phyloP scores from a whole-genome alignment of 768 basidiomycete genomes.

The Auriculariales sp. region DNA sequence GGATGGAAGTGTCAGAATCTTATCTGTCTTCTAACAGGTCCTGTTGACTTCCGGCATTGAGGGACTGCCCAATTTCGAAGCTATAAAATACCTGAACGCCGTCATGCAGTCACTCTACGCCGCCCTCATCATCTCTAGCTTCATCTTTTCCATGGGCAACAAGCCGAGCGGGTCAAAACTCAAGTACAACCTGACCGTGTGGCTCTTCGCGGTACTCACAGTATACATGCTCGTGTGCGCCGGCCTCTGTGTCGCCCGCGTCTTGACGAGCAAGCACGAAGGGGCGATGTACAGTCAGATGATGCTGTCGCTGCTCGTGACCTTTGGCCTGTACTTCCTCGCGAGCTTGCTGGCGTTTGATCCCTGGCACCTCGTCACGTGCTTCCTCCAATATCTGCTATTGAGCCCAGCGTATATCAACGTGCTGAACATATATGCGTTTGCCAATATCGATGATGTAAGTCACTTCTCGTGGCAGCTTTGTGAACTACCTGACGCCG shows the following conservation, averaged over 20 bases:
- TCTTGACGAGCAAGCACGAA: conserved; percentile 49
- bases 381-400: conserved; percentile 76
- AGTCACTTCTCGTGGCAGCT: conserved; percentile 12
- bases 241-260: conserved; percentile 63
- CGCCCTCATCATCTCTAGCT: conserved; percentile 74
- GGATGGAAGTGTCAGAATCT: not conserved
- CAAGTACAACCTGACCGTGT: conserved; percentile 76
- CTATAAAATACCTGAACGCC: conserved; percentile 62
- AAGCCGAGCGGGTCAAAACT: conserved; percentile 66
- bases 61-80: conserved; percentile 41
- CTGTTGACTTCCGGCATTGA: conserved; percentile 84
- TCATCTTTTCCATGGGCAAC: conserved; percentile 94
- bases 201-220: conserved; percentile 64
- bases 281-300: conserved; percentile 57
- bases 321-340: conserved; percentile 73
- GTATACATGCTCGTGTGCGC: conserved; percentile 75
- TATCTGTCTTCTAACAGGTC: conserved; percentile 28
- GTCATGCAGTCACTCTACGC: conserved; percentile 70
- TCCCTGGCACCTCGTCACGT: conserved; percentile 93
- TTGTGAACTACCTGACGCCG: not conserved
- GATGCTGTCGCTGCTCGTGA: conserved; percentile 74
- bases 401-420: conserved; percentile 74
- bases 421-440: conserved; percentile 73
- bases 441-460: conserved; percentile 76
- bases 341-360: conserved; percentile 77